phyloP scores from a whole-genome alignment of 805 yeast species.

The Cyberlindnera petersonii region DNA sequence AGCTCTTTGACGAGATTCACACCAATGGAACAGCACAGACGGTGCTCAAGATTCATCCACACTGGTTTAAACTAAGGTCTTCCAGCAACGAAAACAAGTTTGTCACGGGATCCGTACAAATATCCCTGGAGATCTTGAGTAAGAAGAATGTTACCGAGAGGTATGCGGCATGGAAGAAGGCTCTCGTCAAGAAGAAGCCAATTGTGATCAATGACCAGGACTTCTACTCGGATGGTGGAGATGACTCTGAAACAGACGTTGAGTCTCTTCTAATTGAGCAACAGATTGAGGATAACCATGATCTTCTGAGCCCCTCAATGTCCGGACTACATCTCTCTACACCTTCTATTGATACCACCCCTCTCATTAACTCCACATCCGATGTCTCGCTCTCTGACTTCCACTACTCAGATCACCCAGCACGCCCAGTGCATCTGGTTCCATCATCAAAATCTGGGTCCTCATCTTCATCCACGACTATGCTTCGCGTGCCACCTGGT shows the following conservation, averaged over 20 bases:
- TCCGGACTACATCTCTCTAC: conserved; percentile 1
- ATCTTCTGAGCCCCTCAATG: not conserved
- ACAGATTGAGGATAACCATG: conserved; percentile 1
- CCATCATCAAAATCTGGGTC: not conserved
- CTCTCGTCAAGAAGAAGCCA: conserved; percentile 3
- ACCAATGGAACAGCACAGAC: conserved; percentile 1
- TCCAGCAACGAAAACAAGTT: conserved; percentile 36
- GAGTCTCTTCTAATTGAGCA: conserved; percentile 20
- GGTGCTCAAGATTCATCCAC: conserved; percentile 23
- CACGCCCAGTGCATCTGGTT: not conserved
- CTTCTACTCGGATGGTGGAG: conserved; percentile 25
- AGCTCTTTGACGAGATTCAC: conserved; percentile 15
- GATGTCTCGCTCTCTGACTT: conserved; percentile 4
- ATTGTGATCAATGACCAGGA: conserved; percentile 24
- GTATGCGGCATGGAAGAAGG: conserved; percentile 20
- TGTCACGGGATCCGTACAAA: conserved; percentile 45
- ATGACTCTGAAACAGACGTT: conserved; percentile 26
- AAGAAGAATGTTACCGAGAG: conserved; percentile 18
- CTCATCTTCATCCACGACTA: not conserved
- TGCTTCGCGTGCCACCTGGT: not conserved
- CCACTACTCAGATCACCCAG: not conserved
- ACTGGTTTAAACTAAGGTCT: conserved; percentile 45
- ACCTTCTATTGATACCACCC: not conserved
- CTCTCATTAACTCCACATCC: conserved; percentile 9
- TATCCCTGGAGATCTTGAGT: conserved; percentile 38